Evolutionary conservation across 2,329 filamentous ascomycete species (phyloP), one percentile per base, ranked within the genome.

Genomic region (Neopestalotiopsis sp.): DNA sequence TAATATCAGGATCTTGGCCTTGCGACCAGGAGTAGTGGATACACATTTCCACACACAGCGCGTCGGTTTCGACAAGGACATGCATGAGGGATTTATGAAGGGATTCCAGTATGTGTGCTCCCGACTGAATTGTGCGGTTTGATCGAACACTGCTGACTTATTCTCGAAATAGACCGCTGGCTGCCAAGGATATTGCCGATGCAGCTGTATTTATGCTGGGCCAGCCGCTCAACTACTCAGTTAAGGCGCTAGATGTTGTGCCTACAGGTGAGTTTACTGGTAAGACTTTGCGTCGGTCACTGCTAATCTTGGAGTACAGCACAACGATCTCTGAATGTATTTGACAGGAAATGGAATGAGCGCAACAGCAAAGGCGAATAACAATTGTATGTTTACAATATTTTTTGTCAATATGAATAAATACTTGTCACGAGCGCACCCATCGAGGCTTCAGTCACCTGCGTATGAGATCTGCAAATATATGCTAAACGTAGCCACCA

Each of bases 11-110:
- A 83, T 86, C 0, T 68, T 85, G 6, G 82, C 81, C 0, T 69
- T 86, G 14, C 74, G 84, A 40, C 84, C 84, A 0, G 85, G 84
- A 0, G 79, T 81, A n/a, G 83, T 85, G 12, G 81, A 80, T 4
- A 85, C 82, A 0, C 78, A 86, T 69, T 87, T 86, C 63, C 85
- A 86, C 70, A 74, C 79, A 57, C 80, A 81, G 65, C 74, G 84
- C 17, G 82, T 86, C 1, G 81, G 81, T 0, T 80, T 80, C 70
- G 83, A 85, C 69, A 78, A 81, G 67, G 72, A 75, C 10, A 76
- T 78, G 70, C 83, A 83, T 59, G 77, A 84, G 34, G 75, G 74
- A 0, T 85, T 86, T 69, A 80, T 86, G 70, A 72, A 81, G 1
- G 84, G 84, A 0, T 85, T 80, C 66, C 79, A 82, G 72, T 73